phyloP scores from a whole-genome alignment of 2,329 filamentous ascomycete species.

The Mollisiaceae sp. region DNA sequence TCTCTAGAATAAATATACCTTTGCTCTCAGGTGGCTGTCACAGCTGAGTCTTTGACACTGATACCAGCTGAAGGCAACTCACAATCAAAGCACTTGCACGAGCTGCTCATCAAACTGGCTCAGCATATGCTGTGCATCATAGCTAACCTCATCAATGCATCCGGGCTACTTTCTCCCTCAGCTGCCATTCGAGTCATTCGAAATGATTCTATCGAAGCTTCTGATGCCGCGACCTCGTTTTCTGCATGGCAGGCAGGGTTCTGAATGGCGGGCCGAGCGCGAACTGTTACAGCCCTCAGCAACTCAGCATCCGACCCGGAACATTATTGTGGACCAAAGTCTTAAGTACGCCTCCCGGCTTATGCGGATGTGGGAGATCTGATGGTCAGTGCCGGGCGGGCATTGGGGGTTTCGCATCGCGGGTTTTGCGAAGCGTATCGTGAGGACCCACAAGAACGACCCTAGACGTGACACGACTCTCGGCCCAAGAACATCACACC shows the following conservation, averaged over 20 bases:
- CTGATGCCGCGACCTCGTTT: conserved; percentile 24
- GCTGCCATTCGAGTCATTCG: conserved; percentile 11
- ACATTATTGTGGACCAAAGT: conserved; percentile 29
- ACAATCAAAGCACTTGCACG: conserved; percentile 16
- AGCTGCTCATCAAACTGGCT: conserved; percentile 26
- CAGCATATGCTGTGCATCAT: conserved; percentile 20
- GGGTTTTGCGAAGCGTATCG: background rate
- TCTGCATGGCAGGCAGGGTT: conserved; percentile 12
- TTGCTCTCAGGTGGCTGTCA: background rate
- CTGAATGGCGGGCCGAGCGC: conserved; percentile 22
- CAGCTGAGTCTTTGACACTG: conserved; percentile 6
- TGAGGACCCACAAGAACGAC: conserved; percentile 8
- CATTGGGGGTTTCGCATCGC: conserved; percentile 3
- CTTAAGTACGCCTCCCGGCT: conserved; percentile 31
- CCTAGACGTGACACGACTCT: conserved; percentile 9
- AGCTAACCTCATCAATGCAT: conserved; percentile 25
- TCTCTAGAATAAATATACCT: conserved; percentile 22
- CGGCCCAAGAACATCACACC: conserved; percentile 11
- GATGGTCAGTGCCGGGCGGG: conserved; percentile 11
- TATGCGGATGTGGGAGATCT: conserved; percentile 11
- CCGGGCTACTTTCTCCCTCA: conserved; percentile 8
- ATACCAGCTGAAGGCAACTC: conserved; percentile 5
- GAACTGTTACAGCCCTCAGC: conserved; percentile 21
- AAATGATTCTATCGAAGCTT: conserved; percentile 3
- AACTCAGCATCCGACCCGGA: conserved; percentile 15